Evolutionary conservation across 306 rosid species (phyloP).

Genomic region (Acacia acuminata): DNA sequence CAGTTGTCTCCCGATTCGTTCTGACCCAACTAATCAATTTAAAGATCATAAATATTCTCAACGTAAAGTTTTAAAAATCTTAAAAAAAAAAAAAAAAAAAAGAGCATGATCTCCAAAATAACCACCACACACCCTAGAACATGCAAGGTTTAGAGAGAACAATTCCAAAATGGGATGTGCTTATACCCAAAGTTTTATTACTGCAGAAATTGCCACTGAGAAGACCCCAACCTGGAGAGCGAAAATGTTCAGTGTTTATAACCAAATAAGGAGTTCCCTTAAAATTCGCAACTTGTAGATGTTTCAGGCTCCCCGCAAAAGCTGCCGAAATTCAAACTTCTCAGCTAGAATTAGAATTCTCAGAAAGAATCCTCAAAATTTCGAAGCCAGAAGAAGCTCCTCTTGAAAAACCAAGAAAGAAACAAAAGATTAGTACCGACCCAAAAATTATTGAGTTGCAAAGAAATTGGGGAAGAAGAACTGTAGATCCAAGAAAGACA

Average conservation of each 20-base stretch:
- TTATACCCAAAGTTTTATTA: neutral
- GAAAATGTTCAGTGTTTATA: neutral
- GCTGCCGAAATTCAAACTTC: neutral
- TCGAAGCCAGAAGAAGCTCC: neutral
- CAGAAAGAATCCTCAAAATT: neutral
- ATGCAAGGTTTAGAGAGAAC: neutral
- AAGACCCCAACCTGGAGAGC: neutral
- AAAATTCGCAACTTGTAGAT: neutral
- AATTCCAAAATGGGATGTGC: neutral
- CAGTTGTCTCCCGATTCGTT: constrained; percentile 7
- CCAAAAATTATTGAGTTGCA: neutral
- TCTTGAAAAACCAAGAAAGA: neutral
- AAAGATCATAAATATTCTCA: neutral
- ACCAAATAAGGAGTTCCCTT: neutral
- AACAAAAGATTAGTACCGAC: neutral
- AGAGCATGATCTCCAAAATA: neutral
- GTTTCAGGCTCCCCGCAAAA: neutral
- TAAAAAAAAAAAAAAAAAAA: neutral
- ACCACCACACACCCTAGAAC: neutral
- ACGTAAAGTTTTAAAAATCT: constrained; percentile 16
- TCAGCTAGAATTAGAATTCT: neutral
- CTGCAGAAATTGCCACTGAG: neutral
- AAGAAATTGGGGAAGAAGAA: neutral
- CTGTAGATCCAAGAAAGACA: neutral
- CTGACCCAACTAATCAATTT: neutral